Percentiles rank a stretch among this genome's conserved stretches.
Conservation (phyloP, 2,329 filamentous ascomycete genomes). For the Amesomyces nigricolor region DNA sequence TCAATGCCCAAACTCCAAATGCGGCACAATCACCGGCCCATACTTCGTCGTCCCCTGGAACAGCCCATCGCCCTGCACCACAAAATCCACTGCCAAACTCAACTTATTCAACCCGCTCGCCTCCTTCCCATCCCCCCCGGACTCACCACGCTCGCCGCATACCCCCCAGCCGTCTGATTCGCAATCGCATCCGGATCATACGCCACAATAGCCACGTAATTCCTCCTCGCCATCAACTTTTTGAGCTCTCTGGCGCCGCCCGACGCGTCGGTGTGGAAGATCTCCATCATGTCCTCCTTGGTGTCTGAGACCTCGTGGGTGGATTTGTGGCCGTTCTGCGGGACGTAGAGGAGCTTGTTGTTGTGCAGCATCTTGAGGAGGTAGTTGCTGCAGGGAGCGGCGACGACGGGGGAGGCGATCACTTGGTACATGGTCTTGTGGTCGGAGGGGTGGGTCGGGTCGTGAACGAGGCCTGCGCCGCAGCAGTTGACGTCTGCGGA, state of each 20-base stretch:
- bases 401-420: conserved; percentile 88
- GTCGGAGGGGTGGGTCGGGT: conserved; percentile 82
- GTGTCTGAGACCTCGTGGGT: conserved; percentile 77
- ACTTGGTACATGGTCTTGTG: conserved; percentile 99
- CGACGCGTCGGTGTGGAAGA: conserved; percentile 90
- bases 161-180: conserved; percentile 22
- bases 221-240: conserved; percentile 86
- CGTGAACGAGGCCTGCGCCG: conserved; percentile 89
- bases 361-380: conserved; percentile 93
- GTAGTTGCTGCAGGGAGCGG: conserved; percentile 77
- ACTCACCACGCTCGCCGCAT: conserved; percentile 27
- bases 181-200: conserved; percentile 79
- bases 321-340: conserved; percentile 74
- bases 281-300: conserved; percentile 99
- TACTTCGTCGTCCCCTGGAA: conserved; percentile 87
- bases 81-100: conserved; percentile 90
- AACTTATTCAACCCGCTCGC: conserved; percentile 55
- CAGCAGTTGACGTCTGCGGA: conserved; percentile 72
- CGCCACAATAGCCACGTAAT: conserved; percentile 89
- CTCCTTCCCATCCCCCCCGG: conserved; percentile 27
- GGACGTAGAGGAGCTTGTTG: conserved; percentile 87
- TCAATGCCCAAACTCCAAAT: conserved; percentile 66
- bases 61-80: conserved; percentile 85
- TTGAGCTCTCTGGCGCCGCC: conserved; percentile 78
- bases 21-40: conserved; percentile 91